A percentile compares a stretch with the other conserved stretches of the same genome.
Evolutionary conservation across 2,329 filamentous ascomycete genomes (phyloP).

Genomic region (Colletotrichum liaoningense): DNA sequence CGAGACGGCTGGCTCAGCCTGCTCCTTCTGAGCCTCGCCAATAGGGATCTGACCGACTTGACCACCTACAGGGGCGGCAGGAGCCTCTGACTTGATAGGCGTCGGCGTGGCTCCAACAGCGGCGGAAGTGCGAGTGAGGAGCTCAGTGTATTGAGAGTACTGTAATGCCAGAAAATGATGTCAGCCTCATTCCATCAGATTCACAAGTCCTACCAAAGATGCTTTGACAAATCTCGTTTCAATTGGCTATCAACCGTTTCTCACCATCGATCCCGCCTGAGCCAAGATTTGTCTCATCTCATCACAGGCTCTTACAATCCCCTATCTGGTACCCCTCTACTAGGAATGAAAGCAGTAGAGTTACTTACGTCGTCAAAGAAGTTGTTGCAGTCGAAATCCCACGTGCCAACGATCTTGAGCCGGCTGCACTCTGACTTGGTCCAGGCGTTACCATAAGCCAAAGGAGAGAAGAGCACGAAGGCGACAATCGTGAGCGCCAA

Average conservation of each 20-base stretch:
- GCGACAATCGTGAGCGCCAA: conserved; percentile 78
- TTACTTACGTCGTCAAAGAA: conserved; percentile 87
- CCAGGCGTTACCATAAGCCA: conserved; percentile 95
- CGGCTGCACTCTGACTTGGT: conserved; percentile 87
- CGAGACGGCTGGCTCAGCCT: conserved; percentile 53
- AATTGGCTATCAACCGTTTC: conserved; percentile 25
- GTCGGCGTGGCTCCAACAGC: conserved; percentile 20
- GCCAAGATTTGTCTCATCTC: not conserved
- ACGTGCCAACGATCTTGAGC: conserved; percentile 87
- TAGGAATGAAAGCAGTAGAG: conserved; percentile 46
- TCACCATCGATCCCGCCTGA: not conserved
- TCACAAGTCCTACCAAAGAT: not conserved
- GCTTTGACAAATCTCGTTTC: conserved; percentile 19
- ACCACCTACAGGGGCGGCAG: conserved; percentile 22
- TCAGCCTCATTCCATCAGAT: conserved; percentile 10
- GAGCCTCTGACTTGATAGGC: conserved; percentile 24
- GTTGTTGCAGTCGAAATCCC: conserved; percentile 99
- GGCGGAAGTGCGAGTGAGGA: conserved; percentile 19
- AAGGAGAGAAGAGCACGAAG: conserved; percentile 87
- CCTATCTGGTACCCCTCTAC: conserved; percentile 47
- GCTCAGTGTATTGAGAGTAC: conserved; percentile 34
- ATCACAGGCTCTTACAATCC: conserved; percentile 18
- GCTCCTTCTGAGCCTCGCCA: conserved; percentile 40
- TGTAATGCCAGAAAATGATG: conserved; percentile 11
- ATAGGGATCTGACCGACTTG: conserved; percentile 42